phyloP scores from a whole-genome alignment of 179 eudicot genomes.

The Carnegiea gigantea region DNA sequence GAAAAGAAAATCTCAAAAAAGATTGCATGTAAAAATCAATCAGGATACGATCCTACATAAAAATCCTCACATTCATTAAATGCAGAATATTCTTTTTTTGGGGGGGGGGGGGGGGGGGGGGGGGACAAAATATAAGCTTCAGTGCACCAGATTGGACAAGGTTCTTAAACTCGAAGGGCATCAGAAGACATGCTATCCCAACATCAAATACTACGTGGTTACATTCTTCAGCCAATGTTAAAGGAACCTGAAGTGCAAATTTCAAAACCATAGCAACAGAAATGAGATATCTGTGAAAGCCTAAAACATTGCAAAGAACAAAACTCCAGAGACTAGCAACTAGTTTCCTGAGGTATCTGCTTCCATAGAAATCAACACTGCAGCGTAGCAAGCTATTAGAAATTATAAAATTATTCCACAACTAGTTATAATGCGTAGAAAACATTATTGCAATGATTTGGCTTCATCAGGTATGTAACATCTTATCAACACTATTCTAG shows the following conservation, averaged over 20 bases:
- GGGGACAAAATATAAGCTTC: background rate
- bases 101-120: no score
- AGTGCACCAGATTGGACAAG: background rate
- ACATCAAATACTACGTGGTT: background rate
- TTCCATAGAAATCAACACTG: background rate
- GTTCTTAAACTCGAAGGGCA: background rate
- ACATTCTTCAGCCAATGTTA: background rate
- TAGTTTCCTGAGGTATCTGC: background rate
- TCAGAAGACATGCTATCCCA: background rate
- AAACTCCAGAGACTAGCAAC: background rate
- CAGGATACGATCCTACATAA: constrained; percentile 1
- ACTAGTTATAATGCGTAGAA: no score
- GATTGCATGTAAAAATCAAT: constrained; percentile 22
- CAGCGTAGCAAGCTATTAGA: background rate
- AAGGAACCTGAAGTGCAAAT: background rate
- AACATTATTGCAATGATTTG: background rate
- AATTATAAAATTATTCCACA: background rate
- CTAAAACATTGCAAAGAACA: background rate
- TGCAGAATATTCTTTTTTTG: background rate
- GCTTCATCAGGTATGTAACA: background rate
- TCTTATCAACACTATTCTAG: background rate
- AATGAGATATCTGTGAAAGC: background rate
- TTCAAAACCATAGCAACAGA: background rate
- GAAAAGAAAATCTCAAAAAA: background rate
- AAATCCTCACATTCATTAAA: background rate